These are phyloP conservation scores for Fusarium globosum DNA, from an alignment of 2,329 filamentous ascomycete species.

Conservation along the genomic window DNA sequence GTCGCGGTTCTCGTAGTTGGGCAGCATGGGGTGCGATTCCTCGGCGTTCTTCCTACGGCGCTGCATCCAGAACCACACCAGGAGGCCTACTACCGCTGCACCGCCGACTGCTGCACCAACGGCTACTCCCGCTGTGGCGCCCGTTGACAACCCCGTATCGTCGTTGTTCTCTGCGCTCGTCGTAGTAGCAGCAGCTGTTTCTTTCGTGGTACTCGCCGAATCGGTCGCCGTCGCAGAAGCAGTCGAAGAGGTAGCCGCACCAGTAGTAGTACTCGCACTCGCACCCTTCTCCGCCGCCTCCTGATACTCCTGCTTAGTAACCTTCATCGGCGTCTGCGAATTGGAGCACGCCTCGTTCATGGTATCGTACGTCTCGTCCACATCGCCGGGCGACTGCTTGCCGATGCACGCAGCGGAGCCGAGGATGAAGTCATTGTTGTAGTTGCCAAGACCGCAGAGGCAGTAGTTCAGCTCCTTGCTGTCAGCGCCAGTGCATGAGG, in stretches of 20 bases:
- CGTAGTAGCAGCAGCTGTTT: not conserved
- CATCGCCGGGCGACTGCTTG: conserved; percentile 46
- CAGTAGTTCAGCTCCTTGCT: conserved; percentile 59
- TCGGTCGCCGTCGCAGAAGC: conserved; percentile 2
- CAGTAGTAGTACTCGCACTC: not conserved
- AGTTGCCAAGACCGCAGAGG: conserved; percentile 55
- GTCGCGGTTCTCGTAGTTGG: conserved; percentile 31
- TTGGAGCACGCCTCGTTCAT: conserved; percentile 57
- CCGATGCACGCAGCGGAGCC: conserved; percentile 60
- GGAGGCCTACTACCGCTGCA: conserved; percentile 40
- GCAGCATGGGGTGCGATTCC: conserved; percentile 49
- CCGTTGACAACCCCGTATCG: conserved; percentile 47
- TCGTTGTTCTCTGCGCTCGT: not conserved
- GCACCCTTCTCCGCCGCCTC: conserved; percentile 32
- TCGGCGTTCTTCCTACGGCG: conserved; percentile 44
- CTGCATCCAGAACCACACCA: conserved; percentile 45
- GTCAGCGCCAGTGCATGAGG: conserved; percentile 55
- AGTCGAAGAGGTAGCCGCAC: conserved; percentile 1
- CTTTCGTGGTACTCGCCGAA: not conserved
- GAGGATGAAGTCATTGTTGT: conserved; percentile 61
- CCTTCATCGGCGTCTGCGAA: conserved; percentile 56
- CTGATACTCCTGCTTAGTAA: conserved; percentile 57
- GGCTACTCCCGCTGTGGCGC: conserved; percentile 55
- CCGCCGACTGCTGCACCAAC: conserved; percentile 51
- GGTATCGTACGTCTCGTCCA: conserved; percentile 56